A percentile compares a stretch with the other conserved stretches of the same genome.
Conservation (phyloP, 1,284 basidiomycete species). For the Ganoderma leucocontextum region DNA sequence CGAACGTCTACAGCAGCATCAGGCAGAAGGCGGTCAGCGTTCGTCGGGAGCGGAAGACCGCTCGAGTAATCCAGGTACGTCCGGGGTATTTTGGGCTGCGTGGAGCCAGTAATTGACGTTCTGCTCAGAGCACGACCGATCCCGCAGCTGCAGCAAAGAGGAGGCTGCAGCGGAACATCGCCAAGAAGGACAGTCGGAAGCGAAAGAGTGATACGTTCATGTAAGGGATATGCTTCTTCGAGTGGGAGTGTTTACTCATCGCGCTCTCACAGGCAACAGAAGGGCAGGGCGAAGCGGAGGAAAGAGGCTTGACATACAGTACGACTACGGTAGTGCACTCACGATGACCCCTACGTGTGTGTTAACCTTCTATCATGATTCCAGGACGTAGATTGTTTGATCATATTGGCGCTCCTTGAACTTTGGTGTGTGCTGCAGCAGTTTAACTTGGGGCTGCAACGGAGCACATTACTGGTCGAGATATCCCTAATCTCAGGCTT, state of each 20-base stretch:
- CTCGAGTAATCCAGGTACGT: conserved; percentile 66
- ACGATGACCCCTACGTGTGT: not conserved
- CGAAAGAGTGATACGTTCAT: conserved; percentile 70
- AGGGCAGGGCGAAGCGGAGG: conserved; percentile 39
- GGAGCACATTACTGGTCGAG: no score
- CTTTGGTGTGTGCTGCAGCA: not conserved
- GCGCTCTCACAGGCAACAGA: conserved; percentile 35
- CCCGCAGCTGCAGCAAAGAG: conserved; percentile 83
- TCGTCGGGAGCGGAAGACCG: conserved; percentile 77
- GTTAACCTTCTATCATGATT: not conserved
- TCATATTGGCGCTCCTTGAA: not conserved
- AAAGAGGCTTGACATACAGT: conserved; percentile 28
- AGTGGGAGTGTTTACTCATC: conserved; percentile 2
- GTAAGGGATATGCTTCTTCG: conserved; percentile 48
- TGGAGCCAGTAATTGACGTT: conserved; percentile 9
- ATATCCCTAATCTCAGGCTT: no score
- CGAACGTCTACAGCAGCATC: conserved; percentile 81
- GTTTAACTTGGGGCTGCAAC: not conserved
- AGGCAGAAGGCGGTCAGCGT: conserved; percentile 76
- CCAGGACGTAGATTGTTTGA: not conserved
- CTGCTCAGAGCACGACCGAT: conserved; percentile 63
- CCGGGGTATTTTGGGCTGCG: not conserved
- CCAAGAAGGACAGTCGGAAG: conserved; percentile 87
- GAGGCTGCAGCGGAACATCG: conserved; percentile 69
- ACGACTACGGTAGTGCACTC: not conserved